Base-by-base conservation (phyloP, 2,329 filamentous ascomycete species). In the Phialocephala sp. region DNA sequence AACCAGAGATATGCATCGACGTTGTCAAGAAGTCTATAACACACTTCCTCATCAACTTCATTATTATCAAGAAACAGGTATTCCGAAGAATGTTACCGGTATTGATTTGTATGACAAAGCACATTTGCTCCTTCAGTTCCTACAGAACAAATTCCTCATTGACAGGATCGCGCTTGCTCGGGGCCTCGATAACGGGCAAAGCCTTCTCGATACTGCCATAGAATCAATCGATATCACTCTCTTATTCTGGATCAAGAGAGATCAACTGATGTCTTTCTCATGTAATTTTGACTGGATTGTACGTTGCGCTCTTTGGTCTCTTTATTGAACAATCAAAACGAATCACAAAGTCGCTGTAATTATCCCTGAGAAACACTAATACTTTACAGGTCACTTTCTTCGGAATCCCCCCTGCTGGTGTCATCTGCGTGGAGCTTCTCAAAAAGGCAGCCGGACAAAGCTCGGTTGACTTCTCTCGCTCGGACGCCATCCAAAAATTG, bases 141-240 rank as follows among this genome's bases (percentile, higher is more conserved):
- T 74, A 6, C 73, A 75, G n/a, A 75, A 72, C 36, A 67, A 62
- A n/a, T 74, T 76, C 39, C 62, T 74, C 5, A 65, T 74, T 22
- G 71, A 76, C 50, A 64, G 73, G 18, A 66, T 75, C 22, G 71
- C 72, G 4, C 66, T 71, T 15, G 68, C 72, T 43, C 65, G 71
- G 5, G 70, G 71, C 1, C 60, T 72, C 20, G 60, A 59, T 20
- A 71, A 69, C 62, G 64, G 64, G 1, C 70, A 75, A 65, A 63
- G 64, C 9, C 66, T 75, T 22, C 56, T 75, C 1, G 66, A 73
- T 55, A 72, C 72, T 15, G 70, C 73, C 2, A 68, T 74, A 67
- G 69, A 75, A 47, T 73, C 73, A 32, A 68, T 76, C 27, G 72
- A 74, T 12, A 61, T 72, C 24, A 60, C 66, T 12, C 59, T 72